Percentiles rank a stretch among this genome's conserved stretches.
Evolutionary conservation across 2,329 filamentous ascomycete species (phyloP).

Genomic region (Neonectria neomacrospora): DNA sequence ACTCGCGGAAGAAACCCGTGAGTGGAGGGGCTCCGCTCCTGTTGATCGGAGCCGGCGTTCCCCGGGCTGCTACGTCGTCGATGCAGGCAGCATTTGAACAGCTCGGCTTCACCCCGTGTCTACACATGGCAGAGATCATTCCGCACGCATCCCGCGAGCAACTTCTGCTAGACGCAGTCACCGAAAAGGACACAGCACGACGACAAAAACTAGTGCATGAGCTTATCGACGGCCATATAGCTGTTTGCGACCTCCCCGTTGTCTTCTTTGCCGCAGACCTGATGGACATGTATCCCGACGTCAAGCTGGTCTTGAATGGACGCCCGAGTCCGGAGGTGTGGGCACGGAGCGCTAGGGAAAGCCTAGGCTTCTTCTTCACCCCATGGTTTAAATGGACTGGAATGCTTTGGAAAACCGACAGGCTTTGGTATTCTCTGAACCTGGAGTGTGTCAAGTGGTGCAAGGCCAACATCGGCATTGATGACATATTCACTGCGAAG

Average conservation of each 20-base stretch:
- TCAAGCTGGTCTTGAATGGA: constrained; percentile 48
- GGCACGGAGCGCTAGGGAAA: constrained; percentile 42
- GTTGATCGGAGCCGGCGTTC: constrained; percentile 48
- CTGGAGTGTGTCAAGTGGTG: constrained; percentile 6
- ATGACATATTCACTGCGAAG: constrained; percentile 6
- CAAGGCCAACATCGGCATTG: not conserved
- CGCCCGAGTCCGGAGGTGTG: constrained; percentile 43
- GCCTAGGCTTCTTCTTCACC: constrained; percentile 46
- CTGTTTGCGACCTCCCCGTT: constrained; percentile 46
- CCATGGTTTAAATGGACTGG: constrained; percentile 41
- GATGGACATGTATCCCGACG: constrained; percentile 53
- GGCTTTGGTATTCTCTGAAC: constrained; percentile 45
- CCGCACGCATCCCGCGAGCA: constrained; percentile 39
- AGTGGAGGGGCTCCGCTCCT: constrained; percentile 21
- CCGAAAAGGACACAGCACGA: constrained; percentile 40
- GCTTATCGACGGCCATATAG: constrained; percentile 47
- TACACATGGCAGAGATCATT: constrained; percentile 49
- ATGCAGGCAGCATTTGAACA: constrained; percentile 49
- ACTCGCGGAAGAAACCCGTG: constrained; percentile 19
- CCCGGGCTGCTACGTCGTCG: constrained; percentile 51
- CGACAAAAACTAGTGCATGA: constrained; percentile 46
- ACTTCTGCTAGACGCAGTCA: constrained; percentile 43
- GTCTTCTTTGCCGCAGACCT: constrained; percentile 50
- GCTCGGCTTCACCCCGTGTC: constrained; percentile 45
- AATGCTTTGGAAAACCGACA: constrained; percentile 43